Conservation (phyloP, 1,284 basidiomycete species). For the Cerrena zonata region DNA sequence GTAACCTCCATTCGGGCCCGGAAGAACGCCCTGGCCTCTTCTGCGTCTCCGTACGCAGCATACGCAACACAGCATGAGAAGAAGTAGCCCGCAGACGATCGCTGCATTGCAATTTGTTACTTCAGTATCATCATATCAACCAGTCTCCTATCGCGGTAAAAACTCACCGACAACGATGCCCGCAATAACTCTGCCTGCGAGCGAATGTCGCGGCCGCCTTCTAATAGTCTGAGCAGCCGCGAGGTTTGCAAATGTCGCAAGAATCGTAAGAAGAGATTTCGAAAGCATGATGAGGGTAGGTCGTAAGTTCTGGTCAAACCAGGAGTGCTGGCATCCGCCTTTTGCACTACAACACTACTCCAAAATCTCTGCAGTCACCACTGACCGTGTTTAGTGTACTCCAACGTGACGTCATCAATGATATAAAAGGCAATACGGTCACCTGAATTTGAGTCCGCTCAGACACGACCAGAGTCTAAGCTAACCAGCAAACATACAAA, state of each 20-base stretch:
- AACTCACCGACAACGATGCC: constrained; percentile 14
- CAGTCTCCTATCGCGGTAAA: neutral
- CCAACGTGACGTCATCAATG: too few relatives aligned
- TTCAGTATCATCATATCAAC: neutral
- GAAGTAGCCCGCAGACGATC: constrained; percentile 7
- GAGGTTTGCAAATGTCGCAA: constrained; percentile 1
- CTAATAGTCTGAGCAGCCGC: constrained; percentile 9
- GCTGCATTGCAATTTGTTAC: constrained; percentile 4
- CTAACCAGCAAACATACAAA: too few relatives aligned
- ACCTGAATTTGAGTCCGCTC: too few relatives aligned
- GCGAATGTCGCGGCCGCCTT: constrained; percentile 1
- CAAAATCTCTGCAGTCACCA: too few relatives aligned
- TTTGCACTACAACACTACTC: too few relatives aligned
- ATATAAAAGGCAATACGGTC: too few relatives aligned
- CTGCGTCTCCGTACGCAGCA: constrained; percentile 6
- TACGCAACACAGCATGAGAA: constrained; percentile 3
- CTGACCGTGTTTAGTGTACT: too few relatives aligned
- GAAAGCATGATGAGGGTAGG: constrained; percentile 4
- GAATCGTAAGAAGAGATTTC: constrained; percentile 1
- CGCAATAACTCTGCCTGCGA: constrained; percentile 13
- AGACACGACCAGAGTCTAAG: too few relatives aligned
- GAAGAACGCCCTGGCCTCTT: constrained; percentile 6
- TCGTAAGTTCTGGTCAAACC: too few relatives aligned
- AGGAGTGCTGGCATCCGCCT: too few relatives aligned
- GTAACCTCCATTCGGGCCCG: constrained; percentile 7